A percentile compares a stretch with the other conserved stretches of the same genome.
phyloP scores from a whole-genome alignment of 441 rosid genomes.

The Populus hybrid region DNA sequence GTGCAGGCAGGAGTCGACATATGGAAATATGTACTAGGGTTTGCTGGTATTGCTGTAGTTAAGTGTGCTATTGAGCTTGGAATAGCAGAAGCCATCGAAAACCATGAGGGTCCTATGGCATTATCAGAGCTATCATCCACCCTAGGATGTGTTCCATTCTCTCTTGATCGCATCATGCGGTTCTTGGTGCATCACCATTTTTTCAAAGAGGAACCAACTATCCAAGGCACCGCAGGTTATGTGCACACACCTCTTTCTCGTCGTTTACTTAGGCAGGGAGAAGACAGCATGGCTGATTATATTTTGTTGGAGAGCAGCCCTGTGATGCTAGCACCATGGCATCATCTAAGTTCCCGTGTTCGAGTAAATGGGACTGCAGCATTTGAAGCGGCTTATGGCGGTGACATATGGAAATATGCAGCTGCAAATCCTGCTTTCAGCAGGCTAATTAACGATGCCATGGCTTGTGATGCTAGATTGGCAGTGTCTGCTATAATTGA shows the following conservation, averaged over 20 bases:
- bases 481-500: constrained; percentile 31
- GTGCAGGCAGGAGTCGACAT: constrained; percentile 40
- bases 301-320: constrained; percentile 46
- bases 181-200: constrained; percentile 46
- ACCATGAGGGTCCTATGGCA: constrained; percentile 41
- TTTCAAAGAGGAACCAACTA: constrained; percentile 36
- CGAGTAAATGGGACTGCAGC: constrained; percentile 25
- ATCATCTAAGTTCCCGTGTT: constrained; percentile 39
- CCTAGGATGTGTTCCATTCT: constrained; percentile 43
- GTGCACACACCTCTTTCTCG: constrained; percentile 59
- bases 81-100: constrained; percentile 56
- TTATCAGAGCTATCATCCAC: constrained; percentile 47
- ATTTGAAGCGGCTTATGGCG: constrained; percentile 46
- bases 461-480: constrained; percentile 58
- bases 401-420: constrained; percentile 50
- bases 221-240: constrained; percentile 29
- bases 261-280: constrained; percentile 34
- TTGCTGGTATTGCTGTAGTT: constrained; percentile 48
- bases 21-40: constrained; percentile 59
- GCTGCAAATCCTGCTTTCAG: constrained; percentile 34
- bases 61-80: constrained; percentile 76
- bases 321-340: constrained; percentile 60
- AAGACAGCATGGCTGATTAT: constrained; percentile 34
- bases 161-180: constrained; percentile 61
- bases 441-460: constrained; percentile 48